Evolutionary conservation across 306 rosid genomes (phyloP), one percentile per base, ranked within the genome.

Genomic region (Cucurbita ficifolia): DNA sequence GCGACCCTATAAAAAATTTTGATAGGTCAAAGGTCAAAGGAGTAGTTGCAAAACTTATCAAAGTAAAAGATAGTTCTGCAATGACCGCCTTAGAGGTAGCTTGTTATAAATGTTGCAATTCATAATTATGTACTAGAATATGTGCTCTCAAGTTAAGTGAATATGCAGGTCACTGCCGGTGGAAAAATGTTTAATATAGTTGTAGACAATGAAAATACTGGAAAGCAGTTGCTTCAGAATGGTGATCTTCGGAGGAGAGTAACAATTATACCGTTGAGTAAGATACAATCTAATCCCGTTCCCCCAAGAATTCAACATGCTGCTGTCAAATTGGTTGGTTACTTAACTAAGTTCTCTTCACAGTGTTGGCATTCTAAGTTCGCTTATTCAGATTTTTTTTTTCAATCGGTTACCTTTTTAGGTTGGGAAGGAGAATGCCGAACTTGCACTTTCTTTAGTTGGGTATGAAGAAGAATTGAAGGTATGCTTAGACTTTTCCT

Each of bases 71-170:
- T 75, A 79, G 84, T 59, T 78, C 88, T 40, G 77, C 97, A 5
- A 83, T 87, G 96, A 94, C 97, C 54, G 98, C 98, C 84, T 83
- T 94, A 64, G 97, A 94, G 98, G 98, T 94, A 77, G 85, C 70
- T 38, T 33, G 69, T 57, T 53, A 60, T 69, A 48, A 18, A 67
- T 45, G 19, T 77, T 17, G 49, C 73, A 21, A 53, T 73, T 24
- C 33, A 62, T 65, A 35, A 69, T 46, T 70, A 62, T 45, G 39
- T 53, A 29, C 42, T 21, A 42, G 61, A 61, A 39, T 46, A 21
- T 76, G 75, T 46, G 77, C 45, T 77, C 76, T 76, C 16, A 61
- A 49, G 64, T 16, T 19, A 63, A 73, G 40, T 22, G 65, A 48
- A 11, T 72, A 64, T 81, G 75, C 84, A 94, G 98, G 98, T 90